A percentile compares a stretch with the other conserved stretches of the same genome.
Conservation (phyloP, 371 early-diverging fungal species). For the Racocetra persica region DNA sequence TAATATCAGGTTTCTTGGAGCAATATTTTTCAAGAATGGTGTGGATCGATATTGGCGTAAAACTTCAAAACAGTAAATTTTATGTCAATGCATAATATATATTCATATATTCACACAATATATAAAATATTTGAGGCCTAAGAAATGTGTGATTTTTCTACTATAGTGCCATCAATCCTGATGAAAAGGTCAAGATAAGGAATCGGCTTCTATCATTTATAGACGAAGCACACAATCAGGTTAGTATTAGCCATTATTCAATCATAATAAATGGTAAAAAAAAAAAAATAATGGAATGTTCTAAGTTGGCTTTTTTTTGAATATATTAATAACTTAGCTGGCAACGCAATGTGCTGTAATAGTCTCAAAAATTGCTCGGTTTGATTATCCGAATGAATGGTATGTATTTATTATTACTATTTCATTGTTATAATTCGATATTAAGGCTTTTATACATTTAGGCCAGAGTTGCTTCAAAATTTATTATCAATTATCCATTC, state of each 20-base stretch:
- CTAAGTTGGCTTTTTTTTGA: not conserved
- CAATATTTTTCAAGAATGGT: conserved; percentile 88
- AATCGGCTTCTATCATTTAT: conserved; percentile 63
- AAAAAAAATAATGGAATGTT: not conserved
- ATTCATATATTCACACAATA: not conserved
- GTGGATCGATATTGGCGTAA: conserved; percentile 90
- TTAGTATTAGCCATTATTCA: conserved; percentile 44
- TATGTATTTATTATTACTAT: conserved; percentile 47
- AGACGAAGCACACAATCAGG: conserved; percentile 73
- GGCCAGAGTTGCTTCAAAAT: conserved; percentile 75
- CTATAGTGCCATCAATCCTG: conserved; percentile 66
- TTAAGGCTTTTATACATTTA: conserved; percentile 41
- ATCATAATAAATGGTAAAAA: not conserved
- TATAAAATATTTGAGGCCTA: not conserved
- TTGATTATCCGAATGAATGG: conserved; percentile 88
- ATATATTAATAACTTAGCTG: conserved; percentile 56
- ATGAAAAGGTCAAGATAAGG: conserved; percentile 76
- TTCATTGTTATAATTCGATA: not conserved
- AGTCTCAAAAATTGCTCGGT: conserved; percentile 77
- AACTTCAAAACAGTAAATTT: conserved; percentile 71
- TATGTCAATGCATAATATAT: not conserved
- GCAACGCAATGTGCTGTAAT: conserved; percentile 78
- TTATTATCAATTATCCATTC: conserved; percentile 70
- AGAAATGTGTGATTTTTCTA: not conserved
- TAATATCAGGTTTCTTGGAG: conserved; percentile 78